phyloP scores from a whole-genome alignment of 2,329 filamentous ascomycete species.

The Epichloe elymi region DNA sequence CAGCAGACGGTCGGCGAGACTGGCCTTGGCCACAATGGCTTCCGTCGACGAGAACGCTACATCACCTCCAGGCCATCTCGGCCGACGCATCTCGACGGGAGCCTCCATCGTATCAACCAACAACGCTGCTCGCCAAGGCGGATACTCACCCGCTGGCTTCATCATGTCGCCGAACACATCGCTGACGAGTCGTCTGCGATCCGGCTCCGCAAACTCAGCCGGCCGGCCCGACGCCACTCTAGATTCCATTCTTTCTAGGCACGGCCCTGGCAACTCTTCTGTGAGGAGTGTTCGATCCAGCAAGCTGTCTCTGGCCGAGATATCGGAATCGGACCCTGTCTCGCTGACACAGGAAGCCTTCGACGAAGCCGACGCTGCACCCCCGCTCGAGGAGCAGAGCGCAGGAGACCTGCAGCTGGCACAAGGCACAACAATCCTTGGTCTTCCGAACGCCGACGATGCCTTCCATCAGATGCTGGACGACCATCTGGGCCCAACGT shows the following conservation, averaged over 20 bases:
- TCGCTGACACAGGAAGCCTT: constrained; percentile 37
- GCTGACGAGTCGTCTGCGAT: constrained; percentile 40
- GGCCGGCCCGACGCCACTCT: constrained; percentile 27
- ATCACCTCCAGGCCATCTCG: constrained; percentile 13
- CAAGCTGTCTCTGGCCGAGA: constrained; percentile 40
- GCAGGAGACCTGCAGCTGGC: constrained; percentile 12
- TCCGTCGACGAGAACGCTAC: constrained; percentile 1
- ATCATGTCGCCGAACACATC: constrained; percentile 55
- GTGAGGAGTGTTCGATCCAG: constrained; percentile 35
- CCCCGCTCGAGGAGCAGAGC: constrained; percentile 25
- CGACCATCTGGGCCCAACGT: constrained; percentile 7
- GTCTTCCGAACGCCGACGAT: constrained; percentile 16
- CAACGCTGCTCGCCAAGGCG: constrained; percentile 50
- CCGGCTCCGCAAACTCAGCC: constrained; percentile 38
- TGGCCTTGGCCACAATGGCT: constrained; percentile 29
- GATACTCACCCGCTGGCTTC: constrained; percentile 56
- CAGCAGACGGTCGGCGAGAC: constrained; percentile 50
- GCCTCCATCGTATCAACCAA: constrained; percentile 60
- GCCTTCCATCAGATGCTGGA: constrained; percentile 23
- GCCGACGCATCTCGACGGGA: constrained; percentile 34
- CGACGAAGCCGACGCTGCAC: constrained; percentile 37
- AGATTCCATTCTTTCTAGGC: constrained; percentile 29
- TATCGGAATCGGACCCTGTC: constrained; percentile 42
- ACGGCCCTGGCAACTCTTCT: constrained; percentile 42
- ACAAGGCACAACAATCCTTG: constrained; percentile 21